Base-by-base conservation (phyloP, 208 protist genomes). In the Acanthamoeba triangularis region DNA sequence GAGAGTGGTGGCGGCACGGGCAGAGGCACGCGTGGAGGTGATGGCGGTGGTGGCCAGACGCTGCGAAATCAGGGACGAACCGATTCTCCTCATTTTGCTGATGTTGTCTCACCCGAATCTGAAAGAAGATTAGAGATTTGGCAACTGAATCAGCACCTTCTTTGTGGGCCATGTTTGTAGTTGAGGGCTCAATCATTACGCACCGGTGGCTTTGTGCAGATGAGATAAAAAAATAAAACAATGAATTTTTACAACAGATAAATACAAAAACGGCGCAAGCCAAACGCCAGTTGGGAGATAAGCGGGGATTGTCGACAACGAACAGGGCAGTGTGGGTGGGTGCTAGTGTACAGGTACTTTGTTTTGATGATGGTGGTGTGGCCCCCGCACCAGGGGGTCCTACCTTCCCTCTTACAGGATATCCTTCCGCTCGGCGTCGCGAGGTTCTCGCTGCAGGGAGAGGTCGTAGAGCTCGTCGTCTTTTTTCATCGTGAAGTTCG, bases 381-480 rank as follows among this genome's bases (percentile, higher is more conserved):
- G n/a, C n/a, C n/a, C n/a, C 8, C 59, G 30, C 20, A 65, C 16
- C 6, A 65, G 0, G 28, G n/a, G n/a, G 20, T 0, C 47, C 7
- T 14, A 5, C 3, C 7, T 30, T 47, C 25, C 8, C 23, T 52
- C 0, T 49, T 35, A 93, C 6, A 93, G 41, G 23, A 93, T 76
- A 28, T 93, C 87, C 87, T 93, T 93, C 25, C 87, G 30, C 59
- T 93, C 87, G 30, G 87, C 87, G 35, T 74, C 61, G 33, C 87
- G 54, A 20, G 87, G 87, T 25, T 93, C 87, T n/a, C 87, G 54
- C 61, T 67, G 30, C 0, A 56, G 41, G 59, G 61, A 76, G 61
- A 93, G 13, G 25, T 67, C 63, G 61, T 93, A 93, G 87, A 93
- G 87, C 35, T 93, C 87, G 8, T 93, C 87, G 35, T 76, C 63